A percentile compares a stretch with the other conserved stretches of the same genome.
Conservation (phyloP, 495 filamentous ascomycete genomes). For the Clohesyomyces aquaticus region DNA sequence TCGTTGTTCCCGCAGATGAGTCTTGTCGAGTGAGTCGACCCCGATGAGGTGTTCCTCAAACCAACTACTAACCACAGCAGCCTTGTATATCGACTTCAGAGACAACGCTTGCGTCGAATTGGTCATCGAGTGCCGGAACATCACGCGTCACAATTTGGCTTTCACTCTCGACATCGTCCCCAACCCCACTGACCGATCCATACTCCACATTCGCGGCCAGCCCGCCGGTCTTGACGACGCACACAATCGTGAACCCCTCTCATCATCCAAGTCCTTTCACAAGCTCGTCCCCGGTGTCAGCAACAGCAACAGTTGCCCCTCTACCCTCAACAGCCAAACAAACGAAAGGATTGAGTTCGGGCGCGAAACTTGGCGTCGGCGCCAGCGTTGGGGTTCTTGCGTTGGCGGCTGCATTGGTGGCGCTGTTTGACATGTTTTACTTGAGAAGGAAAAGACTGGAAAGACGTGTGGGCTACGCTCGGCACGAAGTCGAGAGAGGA, state of each 20-base stretch:
- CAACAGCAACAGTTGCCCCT: neutral
- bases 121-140: no score
- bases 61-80: neutral
- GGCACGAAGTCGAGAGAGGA: conserved; percentile 10
- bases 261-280: no score
- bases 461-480: conserved; percentile 4
- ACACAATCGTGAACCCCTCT: no score
- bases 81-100: no score
- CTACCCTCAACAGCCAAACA: conserved; percentile 4
- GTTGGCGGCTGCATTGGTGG: neutral
- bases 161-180: no score
- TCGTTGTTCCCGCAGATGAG: neutral
- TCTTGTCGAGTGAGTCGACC: conserved; percentile 5
- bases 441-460: conserved; percentile 4
- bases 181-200: no score
- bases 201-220: no score
- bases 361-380: conserved; percentile 15
- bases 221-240: no score
- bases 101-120: no score
- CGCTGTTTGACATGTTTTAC: neutral
- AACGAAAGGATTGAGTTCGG: neutral
- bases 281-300: no score
- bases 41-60: neutral
- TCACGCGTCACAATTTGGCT: no score
- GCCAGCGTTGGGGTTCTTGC: conserved; percentile 2